Conservation (phyloP, 495 filamentous ascomycete genomes). For the Achaetomiella virescens region DNA sequence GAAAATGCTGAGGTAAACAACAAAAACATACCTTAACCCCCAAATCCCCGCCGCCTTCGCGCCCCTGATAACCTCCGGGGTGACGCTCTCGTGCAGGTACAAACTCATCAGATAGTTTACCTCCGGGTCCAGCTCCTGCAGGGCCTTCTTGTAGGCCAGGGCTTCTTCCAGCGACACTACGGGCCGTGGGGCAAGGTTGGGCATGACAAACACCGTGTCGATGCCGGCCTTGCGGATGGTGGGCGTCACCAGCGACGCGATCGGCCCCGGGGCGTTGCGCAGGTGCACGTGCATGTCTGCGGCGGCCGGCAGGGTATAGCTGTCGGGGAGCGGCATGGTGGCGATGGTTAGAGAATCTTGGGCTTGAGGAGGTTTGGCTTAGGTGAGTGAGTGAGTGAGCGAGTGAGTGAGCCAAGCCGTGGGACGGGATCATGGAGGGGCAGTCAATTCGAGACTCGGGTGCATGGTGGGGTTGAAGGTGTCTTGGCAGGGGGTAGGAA, state of each 20-base stretch:
- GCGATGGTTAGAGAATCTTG: not conserved
- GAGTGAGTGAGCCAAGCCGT: no score
- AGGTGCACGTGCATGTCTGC: conserved; percentile 62
- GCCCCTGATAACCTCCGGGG: conserved; percentile 68
- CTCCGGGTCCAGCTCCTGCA: conserved; percentile 61
- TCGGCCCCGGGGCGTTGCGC: conserved; percentile 58
- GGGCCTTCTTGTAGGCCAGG: conserved; percentile 62
- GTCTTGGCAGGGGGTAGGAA: conserved; percentile 3
- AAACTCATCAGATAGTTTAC: conserved; percentile 86
- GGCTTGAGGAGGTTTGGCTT: not conserved
- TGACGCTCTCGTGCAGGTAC: conserved; percentile 66
- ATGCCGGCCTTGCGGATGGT: conserved; percentile 63
- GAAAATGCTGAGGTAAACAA: not conserved
- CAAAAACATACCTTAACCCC: conserved; percentile 49
- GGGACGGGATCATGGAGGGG: not conserved
- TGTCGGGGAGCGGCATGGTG: conserved; percentile 39
- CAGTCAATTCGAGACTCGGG: not conserved
- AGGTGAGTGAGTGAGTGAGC: not conserved
- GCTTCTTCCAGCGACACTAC: conserved; percentile 68
- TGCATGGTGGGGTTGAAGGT: not conserved
- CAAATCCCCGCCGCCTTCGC: conserved; percentile 60
- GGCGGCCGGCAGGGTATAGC: conserved; percentile 59
- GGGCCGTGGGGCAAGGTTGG: conserved; percentile 50
- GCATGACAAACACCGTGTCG: conserved; percentile 68
- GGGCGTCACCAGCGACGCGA: conserved; percentile 78